These are phyloP conservation scores for Mortierella antarctica DNA, from an alignment of 192 early-diverging fungal species.

Conservation along the genomic window DNA sequence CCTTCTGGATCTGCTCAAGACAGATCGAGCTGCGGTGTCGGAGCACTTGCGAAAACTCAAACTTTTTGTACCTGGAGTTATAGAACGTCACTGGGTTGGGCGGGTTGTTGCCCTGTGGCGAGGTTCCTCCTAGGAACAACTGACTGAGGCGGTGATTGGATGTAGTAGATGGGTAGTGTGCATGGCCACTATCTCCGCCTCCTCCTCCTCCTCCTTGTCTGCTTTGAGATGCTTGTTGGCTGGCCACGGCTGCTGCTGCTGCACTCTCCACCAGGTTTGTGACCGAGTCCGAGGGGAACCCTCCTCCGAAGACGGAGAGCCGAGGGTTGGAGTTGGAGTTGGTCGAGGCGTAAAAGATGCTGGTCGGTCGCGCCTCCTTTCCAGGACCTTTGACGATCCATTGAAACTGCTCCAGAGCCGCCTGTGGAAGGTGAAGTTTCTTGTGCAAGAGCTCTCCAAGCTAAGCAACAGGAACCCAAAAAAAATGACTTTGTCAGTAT, in stretches of 20 bases:
- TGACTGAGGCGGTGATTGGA: conserved; percentile 44
- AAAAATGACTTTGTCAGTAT: not conserved
- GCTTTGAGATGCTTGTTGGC: too few relatives aligned
- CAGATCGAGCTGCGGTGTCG: conserved; percentile 45
- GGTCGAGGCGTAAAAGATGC: conserved; percentile 13
- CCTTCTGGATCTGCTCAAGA: conserved; percentile 48
- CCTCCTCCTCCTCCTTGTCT: not conserved
- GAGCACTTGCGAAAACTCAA: conserved; percentile 46
- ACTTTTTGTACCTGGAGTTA: conserved; percentile 56
- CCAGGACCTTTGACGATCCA: conserved; percentile 57
- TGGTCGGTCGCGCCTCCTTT: conserved; percentile 31
- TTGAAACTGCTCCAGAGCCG: conserved; percentile 55
- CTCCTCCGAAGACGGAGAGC: conserved; percentile 44
- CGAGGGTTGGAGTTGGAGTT: conserved; percentile 31
- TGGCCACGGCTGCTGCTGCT: not conserved
- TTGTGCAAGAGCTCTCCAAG: conserved; percentile 56
- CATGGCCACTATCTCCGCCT: conserved; percentile 5
- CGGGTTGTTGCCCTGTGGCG: not conserved
- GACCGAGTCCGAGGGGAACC: conserved; percentile 38
- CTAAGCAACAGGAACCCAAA: conserved; percentile 15
- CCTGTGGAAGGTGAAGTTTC: conserved; percentile 43
- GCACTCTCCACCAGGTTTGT: conserved; percentile 38
- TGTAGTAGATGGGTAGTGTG: conserved; percentile 20
- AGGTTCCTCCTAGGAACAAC: not conserved
- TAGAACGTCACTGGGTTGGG: conserved; percentile 36